Conservation (phyloP, 2,329 filamentous ascomycete genomes). For the Ophiocordyceps polyrhachis-furcata region DNA sequence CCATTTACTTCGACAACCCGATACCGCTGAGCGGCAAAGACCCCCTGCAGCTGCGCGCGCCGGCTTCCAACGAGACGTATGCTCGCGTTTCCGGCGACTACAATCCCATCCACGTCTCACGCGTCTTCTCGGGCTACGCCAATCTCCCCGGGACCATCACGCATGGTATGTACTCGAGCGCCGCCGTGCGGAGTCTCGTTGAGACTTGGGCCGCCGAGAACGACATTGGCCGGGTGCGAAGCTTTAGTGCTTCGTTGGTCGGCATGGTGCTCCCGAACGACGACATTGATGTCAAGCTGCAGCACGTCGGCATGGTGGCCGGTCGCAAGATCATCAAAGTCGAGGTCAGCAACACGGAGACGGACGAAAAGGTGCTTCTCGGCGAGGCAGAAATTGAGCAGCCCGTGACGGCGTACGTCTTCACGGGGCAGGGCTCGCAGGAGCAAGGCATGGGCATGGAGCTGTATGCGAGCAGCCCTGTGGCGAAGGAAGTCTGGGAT, state of each 20-base stretch:
- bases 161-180: constrained; percentile 98
- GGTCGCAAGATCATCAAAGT: constrained; percentile 99
- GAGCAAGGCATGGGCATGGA: constrained; percentile 99
- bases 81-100: constrained; percentile 95
- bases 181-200: constrained; percentile 83
- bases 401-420: constrained; percentile 89
- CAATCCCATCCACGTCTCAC: constrained; percentile 97
- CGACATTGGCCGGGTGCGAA: constrained; percentile 89
- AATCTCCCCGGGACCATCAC: constrained; percentile 94
- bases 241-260: constrained; percentile 92
- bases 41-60: constrained; percentile 72
- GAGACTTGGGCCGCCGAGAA: constrained; percentile 99
- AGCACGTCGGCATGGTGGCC: constrained; percentile 93
- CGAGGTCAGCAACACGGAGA: constrained; percentile 87
- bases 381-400: constrained; percentile 97
- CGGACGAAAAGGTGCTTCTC: constrained; percentile 85
- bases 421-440: constrained; percentile 95
- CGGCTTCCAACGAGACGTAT: constrained; percentile 93
- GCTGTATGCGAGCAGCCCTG: constrained; percentile 78
- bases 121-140: constrained; percentile 90
- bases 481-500: constrained; percentile 96
- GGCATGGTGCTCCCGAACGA: constrained; percentile 98
- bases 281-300: constrained; percentile 81
- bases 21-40: constrained; percentile 90
- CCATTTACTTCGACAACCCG: constrained; percentile 90